These are phyloP conservation scores for Monosporozyma servazzii DNA, from an alignment of 805 yeast genomes.

Conservation along the genomic window DNA sequence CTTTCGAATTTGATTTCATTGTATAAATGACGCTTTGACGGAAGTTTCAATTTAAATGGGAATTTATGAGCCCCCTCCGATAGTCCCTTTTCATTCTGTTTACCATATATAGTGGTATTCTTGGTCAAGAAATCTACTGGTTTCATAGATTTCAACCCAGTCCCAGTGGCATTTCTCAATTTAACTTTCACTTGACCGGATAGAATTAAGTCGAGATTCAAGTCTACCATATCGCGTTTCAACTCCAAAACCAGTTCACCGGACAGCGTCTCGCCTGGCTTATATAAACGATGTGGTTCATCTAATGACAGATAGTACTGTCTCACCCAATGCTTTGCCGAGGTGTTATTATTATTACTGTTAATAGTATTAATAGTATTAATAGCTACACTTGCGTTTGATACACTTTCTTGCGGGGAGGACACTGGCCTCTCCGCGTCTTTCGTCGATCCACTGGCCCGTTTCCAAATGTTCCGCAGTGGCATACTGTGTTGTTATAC, in stretches of 20 bases:
- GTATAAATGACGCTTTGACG: constrained; percentile 44
- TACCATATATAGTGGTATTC: constrained; percentile 50
- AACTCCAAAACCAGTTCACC: constrained; percentile 55
- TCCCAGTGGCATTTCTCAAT: constrained; percentile 34
- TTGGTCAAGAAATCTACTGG: constrained; percentile 49
- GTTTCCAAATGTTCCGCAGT: not conserved
- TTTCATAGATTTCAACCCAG: constrained; percentile 44
- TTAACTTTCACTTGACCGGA: constrained; percentile 50
- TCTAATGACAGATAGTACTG: constrained; percentile 45
- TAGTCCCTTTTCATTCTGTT: constrained; percentile 32
- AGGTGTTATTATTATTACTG: not conserved
- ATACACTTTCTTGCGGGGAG: not conserved
- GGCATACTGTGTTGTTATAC: not conserved
- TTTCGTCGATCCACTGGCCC: not conserved
- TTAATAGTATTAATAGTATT: not conserved
- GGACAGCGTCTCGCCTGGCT: constrained; percentile 68
- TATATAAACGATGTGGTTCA: constrained; percentile 65
- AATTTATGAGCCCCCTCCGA: constrained; percentile 79
- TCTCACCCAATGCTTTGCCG: constrained; percentile 1
- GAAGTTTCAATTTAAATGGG: constrained; percentile 78
- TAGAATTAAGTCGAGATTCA: constrained; percentile 42
- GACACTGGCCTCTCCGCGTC: not conserved
- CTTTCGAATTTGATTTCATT: constrained; percentile 76
- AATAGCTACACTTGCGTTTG: not conserved
- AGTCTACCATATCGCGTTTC: constrained; percentile 44